phyloP scores from a whole-genome alignment of 306 rosid genomes.

The Glycine soja region DNA sequence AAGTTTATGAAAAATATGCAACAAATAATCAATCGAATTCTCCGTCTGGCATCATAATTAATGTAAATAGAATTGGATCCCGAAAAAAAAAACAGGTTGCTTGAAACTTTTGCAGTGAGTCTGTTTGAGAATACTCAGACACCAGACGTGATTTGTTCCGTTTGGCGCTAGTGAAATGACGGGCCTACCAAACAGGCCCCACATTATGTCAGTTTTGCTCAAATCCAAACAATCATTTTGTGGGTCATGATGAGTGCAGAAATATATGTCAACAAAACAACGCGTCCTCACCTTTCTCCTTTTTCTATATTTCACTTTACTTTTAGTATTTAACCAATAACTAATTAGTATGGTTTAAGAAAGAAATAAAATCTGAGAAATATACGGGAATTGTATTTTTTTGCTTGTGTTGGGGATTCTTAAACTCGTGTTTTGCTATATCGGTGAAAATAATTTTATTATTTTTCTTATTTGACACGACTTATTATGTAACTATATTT shows the following conservation, averaged over 20 bases:
- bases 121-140: too few relatives aligned
- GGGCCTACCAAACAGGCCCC: conserved; percentile 43
- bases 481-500: too few relatives aligned
- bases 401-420: too few relatives aligned
- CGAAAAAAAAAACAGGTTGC: too few relatives aligned
- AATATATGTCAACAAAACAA: conserved; percentile 15
- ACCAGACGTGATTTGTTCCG: conserved; percentile 35
- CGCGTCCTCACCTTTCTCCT: not conserved
- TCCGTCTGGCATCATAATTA: too few relatives aligned
- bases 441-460: too few relatives aligned
- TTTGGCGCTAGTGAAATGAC: conserved; percentile 36
- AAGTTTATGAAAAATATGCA: too few relatives aligned
- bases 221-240: conserved; percentile 37
- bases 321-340: not conserved
- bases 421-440: too few relatives aligned
- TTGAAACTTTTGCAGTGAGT: not conserved
- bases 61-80: too few relatives aligned
- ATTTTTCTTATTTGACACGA: too few relatives aligned
- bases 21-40: too few relatives aligned
- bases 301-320: not conserved
- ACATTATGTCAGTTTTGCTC: not conserved
- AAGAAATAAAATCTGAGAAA: not conserved
- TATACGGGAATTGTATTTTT: not conserved
- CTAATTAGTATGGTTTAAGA: not conserved
- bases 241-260: conserved; percentile 4